Evolutionary conservation across 805 yeast species (phyloP).

Genomic region (Zygoascus biomembranicola): DNA sequence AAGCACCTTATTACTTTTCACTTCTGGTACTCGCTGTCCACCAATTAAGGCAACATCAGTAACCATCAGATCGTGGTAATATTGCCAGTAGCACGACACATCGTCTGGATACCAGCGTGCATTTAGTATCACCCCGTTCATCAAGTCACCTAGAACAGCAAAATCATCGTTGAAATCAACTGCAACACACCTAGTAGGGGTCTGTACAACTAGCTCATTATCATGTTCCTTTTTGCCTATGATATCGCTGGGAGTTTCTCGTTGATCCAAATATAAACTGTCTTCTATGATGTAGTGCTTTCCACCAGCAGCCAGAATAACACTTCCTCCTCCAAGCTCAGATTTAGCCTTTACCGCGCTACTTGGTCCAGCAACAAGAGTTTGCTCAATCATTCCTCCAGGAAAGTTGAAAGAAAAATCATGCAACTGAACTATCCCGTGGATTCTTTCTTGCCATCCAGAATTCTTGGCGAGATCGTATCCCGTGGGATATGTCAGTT

Average conservation of each 20-base stretch:
- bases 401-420: background rate
- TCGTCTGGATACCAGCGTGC: background rate
- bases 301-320: background rate
- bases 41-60: background rate
- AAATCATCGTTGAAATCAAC: background rate
- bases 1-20: background rate
- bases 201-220: background rate
- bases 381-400: background rate
- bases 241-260: background rate
- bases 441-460: background rate
- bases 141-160: conserved; percentile 3
- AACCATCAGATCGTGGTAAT: background rate
- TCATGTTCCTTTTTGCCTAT: background rate
- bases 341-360: background rate
- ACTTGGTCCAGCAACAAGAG: background rate
- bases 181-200: conserved; percentile 3
- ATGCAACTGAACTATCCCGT: background rate
- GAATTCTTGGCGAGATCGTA: background rate
- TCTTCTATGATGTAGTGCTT: background rate
- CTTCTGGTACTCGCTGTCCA: background rate
- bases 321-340: background rate
- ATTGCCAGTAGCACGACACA: background rate
- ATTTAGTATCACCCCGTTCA: background rate
- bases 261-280: background rate
- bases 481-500: background rate